These are phyloP conservation scores for Yamadazyma atmosphaerica DNA, from an alignment of 1,139 yeast genomes.

Conservation along the genomic window DNA sequence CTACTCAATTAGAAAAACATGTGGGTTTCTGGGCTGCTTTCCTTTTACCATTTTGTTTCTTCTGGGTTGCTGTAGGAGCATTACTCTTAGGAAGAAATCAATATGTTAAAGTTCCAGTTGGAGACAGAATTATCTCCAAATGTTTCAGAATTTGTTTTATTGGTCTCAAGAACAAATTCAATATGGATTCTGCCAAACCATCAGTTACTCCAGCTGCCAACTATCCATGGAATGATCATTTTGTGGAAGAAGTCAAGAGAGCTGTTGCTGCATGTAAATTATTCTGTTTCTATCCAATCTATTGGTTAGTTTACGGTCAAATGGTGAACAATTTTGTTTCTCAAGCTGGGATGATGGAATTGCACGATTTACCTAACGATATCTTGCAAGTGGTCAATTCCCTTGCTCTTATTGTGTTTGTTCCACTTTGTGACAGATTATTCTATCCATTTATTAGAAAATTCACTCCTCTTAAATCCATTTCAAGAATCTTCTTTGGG, in stretches of 20 bases:
- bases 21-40: slow-evolving; percentile 48
- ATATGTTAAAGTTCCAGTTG: slow-evolving; percentile 62
- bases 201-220: slow-evolving; percentile 40
- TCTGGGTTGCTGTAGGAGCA: slow-evolving; percentile 57
- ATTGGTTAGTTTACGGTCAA: slow-evolving; percentile 70
- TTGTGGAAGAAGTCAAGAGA: slow-evolving; percentile 63
- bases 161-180: slow-evolving; percentile 49
- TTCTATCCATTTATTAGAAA: slow-evolving; percentile 58
- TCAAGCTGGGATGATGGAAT: slow-evolving; percentile 65
- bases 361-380: slow-evolving; percentile 67
- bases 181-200: slow-evolving; percentile 57
- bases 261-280: slow-evolving; percentile 64
- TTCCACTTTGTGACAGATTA: slow-evolving; percentile 56
- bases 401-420: slow-evolving; percentile 58
- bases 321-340: slow-evolving; percentile 65
- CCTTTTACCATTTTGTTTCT: slow-evolving; percentile 65
- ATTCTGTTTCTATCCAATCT: slow-evolving; percentile 60
- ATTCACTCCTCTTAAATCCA: slow-evolving; percentile 62
- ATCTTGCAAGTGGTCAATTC: slow-evolving; percentile 64
- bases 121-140: slow-evolving; percentile 61
- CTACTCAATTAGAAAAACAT: slow-evolving; percentile 38
- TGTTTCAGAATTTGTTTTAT: slow-evolving; percentile 51
- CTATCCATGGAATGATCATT: slow-evolving; percentile 59
- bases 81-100: slow-evolving; percentile 55
- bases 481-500: slow-evolving; percentile 74